These are phyloP conservation scores for Cryptococcus amylolentus DNA, from an alignment of 1,284 basidiomycete genomes.

Conservation along the genomic window DNA sequence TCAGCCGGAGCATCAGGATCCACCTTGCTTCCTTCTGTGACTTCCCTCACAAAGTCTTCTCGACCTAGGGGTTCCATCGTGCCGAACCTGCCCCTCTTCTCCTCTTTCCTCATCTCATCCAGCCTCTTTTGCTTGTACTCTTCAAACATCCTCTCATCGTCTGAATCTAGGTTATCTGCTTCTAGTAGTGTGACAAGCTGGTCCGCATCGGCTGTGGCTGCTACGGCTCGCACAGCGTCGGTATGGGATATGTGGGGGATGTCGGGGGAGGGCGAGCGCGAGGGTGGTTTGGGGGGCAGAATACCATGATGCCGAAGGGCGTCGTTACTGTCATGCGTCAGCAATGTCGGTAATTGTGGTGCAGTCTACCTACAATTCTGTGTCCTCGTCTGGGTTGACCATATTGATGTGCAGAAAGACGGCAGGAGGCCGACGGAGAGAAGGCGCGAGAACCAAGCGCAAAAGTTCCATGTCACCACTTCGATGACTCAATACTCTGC, in stretches of 20 bases:
- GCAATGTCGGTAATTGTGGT: background rate
- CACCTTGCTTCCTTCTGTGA: conserved; percentile 83
- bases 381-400: conserved; percentile 77
- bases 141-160: conserved; percentile 72
- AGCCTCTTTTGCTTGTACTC: conserved; percentile 65
- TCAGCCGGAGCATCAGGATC: conserved; percentile 59
- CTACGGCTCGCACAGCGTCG: conserved; percentile 51
- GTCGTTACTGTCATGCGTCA: conserved; percentile 65
- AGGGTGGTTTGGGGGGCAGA: conserved; percentile 67
- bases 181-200: conserved; percentile 61
- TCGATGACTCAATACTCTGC: no score
- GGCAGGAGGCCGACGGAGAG: background rate
- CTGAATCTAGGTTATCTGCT: conserved; percentile 67
- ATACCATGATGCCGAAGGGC: conserved; percentile 87
- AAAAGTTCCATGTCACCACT: no score
- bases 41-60: conserved; percentile 90
- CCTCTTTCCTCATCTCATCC: conserved; percentile 61
- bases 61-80: conserved; percentile 82
- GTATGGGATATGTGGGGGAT: conserved; percentile 45
- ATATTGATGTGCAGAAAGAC: conserved; percentile 16
- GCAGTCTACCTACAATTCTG: conserved; percentile 74
- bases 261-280: conserved; percentile 66
- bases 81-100: conserved; percentile 72
- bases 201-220: conserved; percentile 59
- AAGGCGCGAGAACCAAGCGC: background rate